These are phyloP conservation scores for Austroboletus novae-zelandiae DNA, from an alignment of 1,284 basidiomycete genomes.

Conservation along the genomic window DNA sequence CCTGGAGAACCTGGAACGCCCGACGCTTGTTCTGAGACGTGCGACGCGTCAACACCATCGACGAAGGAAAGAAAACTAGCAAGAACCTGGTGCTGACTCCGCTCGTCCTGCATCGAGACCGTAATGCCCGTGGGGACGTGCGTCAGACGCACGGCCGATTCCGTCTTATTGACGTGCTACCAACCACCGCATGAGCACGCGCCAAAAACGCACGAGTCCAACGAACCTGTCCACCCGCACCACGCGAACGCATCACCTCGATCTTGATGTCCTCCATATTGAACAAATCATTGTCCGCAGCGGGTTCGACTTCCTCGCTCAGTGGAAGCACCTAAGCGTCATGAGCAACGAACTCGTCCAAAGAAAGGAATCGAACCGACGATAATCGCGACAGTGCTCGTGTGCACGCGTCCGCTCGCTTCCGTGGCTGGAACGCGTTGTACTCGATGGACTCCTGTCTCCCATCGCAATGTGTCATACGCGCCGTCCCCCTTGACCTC, in stretches of 20 bases:
- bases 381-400: constrained; percentile 87
- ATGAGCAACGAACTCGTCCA: neutral
- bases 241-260: constrained; percentile 93
- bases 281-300: constrained; percentile 57
- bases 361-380: constrained; percentile 44
- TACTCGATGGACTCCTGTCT: constrained; percentile 95
- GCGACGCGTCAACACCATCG: neutral
- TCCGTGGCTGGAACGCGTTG: constrained; percentile 94
- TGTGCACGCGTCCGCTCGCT: constrained; percentile 84
- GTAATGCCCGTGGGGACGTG: constrained; percentile 92
- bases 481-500: constrained; percentile 78
- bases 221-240: constrained; percentile 91
- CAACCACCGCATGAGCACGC: neutral
- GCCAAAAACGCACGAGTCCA: neutral
- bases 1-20: constrained; percentile 84
- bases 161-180: constrained; percentile 96
- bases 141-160: constrained; percentile 95
- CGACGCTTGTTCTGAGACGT: constrained; percentile 74
- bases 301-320: constrained; percentile 54
- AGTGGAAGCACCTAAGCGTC: constrained; percentile 73
- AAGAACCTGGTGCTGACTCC: constrained; percentile 87
- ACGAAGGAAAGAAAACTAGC: neutral
- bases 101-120: constrained; percentile 98
- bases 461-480: constrained; percentile 82
- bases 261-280: constrained; percentile 85